Base-by-base conservation (phyloP, 768 basidiomycete genomes). In the Tricholoma sp. region DNA sequence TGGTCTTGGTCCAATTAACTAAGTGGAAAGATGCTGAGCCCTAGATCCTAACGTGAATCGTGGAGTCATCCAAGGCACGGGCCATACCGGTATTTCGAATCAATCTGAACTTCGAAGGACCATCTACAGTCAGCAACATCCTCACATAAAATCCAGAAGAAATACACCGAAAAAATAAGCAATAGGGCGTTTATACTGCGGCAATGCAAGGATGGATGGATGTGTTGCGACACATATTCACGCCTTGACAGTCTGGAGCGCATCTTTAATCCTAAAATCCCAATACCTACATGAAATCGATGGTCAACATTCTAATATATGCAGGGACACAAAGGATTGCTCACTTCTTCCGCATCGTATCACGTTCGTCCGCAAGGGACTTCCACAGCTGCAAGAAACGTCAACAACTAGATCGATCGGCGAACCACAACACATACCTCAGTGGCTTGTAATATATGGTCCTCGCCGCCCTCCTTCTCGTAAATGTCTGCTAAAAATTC, bases 401-500 rank as follows among this genome's bases (percentile, higher is more conserved):
- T 46, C 46, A 12, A 54, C 5, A 43, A 37, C 34, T 5, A 10
- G 19, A 35, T 52, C n/a, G 45, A 47, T 59, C 49, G 55, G 59
- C 39, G 41, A 41, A 7, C 24, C 32, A 16, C 21, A 39, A 31
- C 7, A 63, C 67, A 56, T 59, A 86, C 83, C 75, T 81, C 75
- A 10, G 72, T 72, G 2, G 83, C 84, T 64, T 76, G 78, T 55
- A 72, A 55, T 0, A 79, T 64, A 39, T 71, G 72, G 10, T 78
- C 76, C 27, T 77, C 76, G 9, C 74, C 79, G 14, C 80, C 84
- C 53, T 78, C 77, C 34, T 76, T 72, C 63, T 88, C 87, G 63
- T 83, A 78, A 2, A 85, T 77, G 65, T 95, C 91, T 0, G 92
- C 94, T 59, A 93, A 61, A 69, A 94, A 92, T 69, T 96, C 94